Evolutionary conservation across 2,329 filamentous ascomycete species (phyloP).

Genomic region (Didymella glomerata): DNA sequence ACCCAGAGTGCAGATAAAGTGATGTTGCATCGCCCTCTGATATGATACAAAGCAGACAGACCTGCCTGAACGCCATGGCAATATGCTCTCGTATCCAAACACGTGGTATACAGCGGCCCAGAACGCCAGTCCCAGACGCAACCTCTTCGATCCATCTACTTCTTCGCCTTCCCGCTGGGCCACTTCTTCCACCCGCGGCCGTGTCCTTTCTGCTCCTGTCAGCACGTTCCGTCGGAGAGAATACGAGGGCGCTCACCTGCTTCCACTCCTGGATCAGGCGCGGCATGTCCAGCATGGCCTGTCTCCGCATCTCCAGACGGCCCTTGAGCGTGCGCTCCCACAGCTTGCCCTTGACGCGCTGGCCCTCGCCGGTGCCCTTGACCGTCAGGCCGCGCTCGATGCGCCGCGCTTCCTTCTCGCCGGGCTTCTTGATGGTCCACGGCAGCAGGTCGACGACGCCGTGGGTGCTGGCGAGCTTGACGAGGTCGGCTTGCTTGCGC

Average conservation of each 20-base stretch:
- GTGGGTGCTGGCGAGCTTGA: conserved; percentile 81
- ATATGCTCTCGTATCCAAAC: conserved; percentile 23
- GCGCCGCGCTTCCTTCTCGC: conserved; percentile 72
- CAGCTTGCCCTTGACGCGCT: conserved; percentile 93
- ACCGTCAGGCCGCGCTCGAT: conserved; percentile 83
- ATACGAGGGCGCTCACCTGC: too few species aligned
- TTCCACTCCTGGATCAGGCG: conserved; percentile 93
- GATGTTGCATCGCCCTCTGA: conserved; percentile 12
- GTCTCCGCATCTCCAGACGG: conserved; percentile 85
- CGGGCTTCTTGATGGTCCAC: conserved; percentile 76
- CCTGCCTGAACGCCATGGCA: conserved; percentile 25
- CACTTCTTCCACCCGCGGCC: conserved; percentile 79
- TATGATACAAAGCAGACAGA: conserved; percentile 21
- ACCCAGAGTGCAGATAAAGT: too few species aligned
- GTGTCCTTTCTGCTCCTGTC: conserved; percentile 67
- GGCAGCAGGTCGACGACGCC: conserved; percentile 85
- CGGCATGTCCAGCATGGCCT: conserved; percentile 95
- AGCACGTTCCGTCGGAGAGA: conserved; percentile 50
- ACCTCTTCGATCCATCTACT: conserved; percentile 5
- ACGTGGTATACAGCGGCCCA: conserved; percentile 30
- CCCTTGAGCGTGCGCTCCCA: conserved; percentile 87
- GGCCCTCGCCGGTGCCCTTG: conserved; percentile 90
- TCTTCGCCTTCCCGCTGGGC: conserved; percentile 59
- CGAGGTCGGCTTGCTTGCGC: conserved; percentile 86
- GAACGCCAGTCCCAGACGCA: background rate